Evolutionary conservation across 2,329 filamentous ascomycete genomes (phyloP).

Genomic region (Verticillium tricorpus): DNA sequence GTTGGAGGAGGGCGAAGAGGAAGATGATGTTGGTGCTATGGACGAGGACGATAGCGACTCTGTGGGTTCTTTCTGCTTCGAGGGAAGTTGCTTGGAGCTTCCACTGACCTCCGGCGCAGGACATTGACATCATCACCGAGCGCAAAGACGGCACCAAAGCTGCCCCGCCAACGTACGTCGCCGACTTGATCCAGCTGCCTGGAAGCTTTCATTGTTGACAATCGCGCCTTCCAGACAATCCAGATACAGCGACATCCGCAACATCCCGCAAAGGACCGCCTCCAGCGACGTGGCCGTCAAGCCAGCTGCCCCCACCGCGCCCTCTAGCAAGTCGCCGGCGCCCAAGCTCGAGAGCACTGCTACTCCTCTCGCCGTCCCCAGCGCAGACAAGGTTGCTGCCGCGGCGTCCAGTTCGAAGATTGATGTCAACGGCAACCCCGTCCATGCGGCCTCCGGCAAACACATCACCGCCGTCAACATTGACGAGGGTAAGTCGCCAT

Average conservation of each 20-base stretch:
- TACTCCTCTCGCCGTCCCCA: slow-evolving; percentile 25
- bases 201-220: background rate
- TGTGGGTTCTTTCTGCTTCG: slow-evolving; percentile 22
- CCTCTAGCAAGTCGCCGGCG: slow-evolving; percentile 35
- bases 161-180: slow-evolving; percentile 51
- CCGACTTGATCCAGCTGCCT: background rate
- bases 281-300: slow-evolving; percentile 47
- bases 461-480: slow-evolving; percentile 74
- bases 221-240: slow-evolving; percentile 40
- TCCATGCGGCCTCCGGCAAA: slow-evolving; percentile 75
- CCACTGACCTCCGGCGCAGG: slow-evolving; percentile 30
- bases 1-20: slow-evolving; percentile 60
- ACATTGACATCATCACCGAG: slow-evolving; percentile 66
- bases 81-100: background rate
- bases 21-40: slow-evolving; percentile 57
- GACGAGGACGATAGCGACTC: slow-evolving; percentile 57
- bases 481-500: slow-evolving; percentile 49
- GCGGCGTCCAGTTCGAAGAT: slow-evolving; percentile 76
- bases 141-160: slow-evolving; percentile 60
- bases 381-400: slow-evolving; percentile 52
- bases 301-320: slow-evolving; percentile 27
- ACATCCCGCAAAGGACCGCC: slow-evolving; percentile 57
- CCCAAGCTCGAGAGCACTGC: slow-evolving; percentile 26
- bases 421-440: slow-evolving; percentile 77
- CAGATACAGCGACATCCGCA: slow-evolving; percentile 60